Percentiles rank a stretch among this genome's conserved stretches.
Evolutionary conservation across 768 basidiomycete species (phyloP).

Genomic region (Gyrodon lividus): DNA sequence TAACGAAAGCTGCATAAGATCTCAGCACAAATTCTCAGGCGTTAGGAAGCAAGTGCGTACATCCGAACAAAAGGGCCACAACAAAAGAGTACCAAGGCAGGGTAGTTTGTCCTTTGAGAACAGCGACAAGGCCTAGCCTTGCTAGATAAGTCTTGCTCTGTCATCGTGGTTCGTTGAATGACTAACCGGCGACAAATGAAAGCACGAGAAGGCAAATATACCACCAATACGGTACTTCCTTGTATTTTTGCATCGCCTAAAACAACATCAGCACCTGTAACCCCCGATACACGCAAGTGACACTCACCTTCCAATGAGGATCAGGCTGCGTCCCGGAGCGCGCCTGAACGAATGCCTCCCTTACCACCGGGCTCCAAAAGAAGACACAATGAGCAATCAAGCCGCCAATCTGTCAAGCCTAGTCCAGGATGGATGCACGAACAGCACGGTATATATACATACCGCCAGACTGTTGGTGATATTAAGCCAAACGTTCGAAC

Average conservation of each 20-base stretch:
- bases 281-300: background rate
- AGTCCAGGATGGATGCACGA: background rate
- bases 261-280: background rate
- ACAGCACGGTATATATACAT: constrained; percentile 9
- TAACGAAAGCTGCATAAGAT: constrained; percentile 3
- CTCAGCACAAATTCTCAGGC: background rate
- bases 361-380: constrained; percentile 56
- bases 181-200: constrained; percentile 55
- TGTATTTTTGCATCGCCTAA: constrained; percentile 57
- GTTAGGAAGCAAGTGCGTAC: constrained; percentile 35
- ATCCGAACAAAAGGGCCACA: constrained; percentile 52
- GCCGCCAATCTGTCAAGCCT: constrained; percentile 49
- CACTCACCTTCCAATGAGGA: constrained; percentile 50
- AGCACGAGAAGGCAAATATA: constrained; percentile 47
- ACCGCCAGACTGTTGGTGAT: constrained; percentile 49
- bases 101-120: constrained; percentile 57
- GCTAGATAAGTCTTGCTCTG: background rate
- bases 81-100: constrained; percentile 66
- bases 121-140: constrained; percentile 49
- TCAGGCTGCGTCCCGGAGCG: constrained; percentile 48
- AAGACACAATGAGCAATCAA: constrained; percentile 54
- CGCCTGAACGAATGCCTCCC: constrained; percentile 49
- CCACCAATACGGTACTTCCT: constrained; percentile 64
- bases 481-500: constrained; percentile 54
- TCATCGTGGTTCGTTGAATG: background rate